Percentiles rank a stretch among this genome's conserved stretches.
Evolutionary conservation across 441 rosid species (phyloP).

Genomic region (Populus tomentosa): DNA sequence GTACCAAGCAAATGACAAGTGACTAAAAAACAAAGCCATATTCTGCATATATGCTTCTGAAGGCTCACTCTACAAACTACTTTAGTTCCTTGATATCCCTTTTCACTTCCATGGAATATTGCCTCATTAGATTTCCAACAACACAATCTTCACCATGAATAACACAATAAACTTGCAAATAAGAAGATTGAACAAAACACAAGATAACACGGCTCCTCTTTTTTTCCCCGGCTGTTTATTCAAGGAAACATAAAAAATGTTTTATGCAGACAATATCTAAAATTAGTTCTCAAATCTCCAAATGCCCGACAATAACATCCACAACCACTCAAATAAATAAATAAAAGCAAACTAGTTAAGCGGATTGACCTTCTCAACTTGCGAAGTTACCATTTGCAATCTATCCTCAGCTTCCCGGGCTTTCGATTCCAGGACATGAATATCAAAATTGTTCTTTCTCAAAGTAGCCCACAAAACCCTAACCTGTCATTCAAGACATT

Average conservation of each 20-base stretch:
- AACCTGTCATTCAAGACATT: slow-evolving; percentile 46
- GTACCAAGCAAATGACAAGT: neutral
- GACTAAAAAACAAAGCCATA: neutral
- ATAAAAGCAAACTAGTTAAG: neutral
- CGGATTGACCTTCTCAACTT: slow-evolving; percentile 55
- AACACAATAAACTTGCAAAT: neutral
- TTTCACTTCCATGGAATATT: neutral
- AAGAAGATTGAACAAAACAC: neutral
- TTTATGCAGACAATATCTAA: neutral
- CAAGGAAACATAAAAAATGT: neutral
- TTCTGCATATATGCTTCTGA: neutral
- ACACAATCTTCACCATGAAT: neutral
- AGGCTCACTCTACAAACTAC: neutral
- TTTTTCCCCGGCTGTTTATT: neutral
- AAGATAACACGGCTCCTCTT: too few relatives aligned
- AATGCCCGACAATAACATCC: neutral
- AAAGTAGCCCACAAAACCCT: slow-evolving; percentile 59
- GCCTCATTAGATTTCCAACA: neutral
- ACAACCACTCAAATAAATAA: neutral
- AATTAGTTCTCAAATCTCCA: neutral
- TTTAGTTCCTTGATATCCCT: neutral
- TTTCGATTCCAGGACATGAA: slow-evolving; percentile 54
- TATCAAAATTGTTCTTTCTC: slow-evolving; percentile 71
- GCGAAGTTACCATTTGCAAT: slow-evolving; percentile 34
- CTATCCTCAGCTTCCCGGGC: slow-evolving; percentile 50